Evolutionary conservation across 805 yeast genomes (phyloP).

Genomic region (Brettanomyces custersianus): DNA sequence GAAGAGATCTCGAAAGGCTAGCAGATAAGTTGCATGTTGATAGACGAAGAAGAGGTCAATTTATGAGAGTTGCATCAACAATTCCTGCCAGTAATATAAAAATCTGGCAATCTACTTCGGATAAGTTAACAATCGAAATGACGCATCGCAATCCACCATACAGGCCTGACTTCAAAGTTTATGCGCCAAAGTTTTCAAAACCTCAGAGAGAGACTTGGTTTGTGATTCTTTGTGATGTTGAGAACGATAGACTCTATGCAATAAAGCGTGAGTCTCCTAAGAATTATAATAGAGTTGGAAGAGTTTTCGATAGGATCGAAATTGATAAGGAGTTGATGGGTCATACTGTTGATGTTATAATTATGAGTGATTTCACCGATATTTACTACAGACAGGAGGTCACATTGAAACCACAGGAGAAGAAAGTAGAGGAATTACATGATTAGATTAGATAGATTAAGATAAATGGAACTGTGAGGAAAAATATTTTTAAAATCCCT

Average conservation of each 20-base stretch:
- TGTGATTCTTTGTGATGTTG: constrained; percentile 45
- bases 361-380: constrained; percentile 62
- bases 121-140: constrained; percentile 36
- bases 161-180: constrained; percentile 55
- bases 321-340: constrained; percentile 44
- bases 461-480: too few relatives aligned
- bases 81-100: constrained; percentile 43
- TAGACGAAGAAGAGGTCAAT: constrained; percentile 35
- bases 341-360: constrained; percentile 32
- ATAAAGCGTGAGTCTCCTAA: constrained; percentile 72
- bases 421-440: neutral
- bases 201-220: constrained; percentile 94
- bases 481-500: too few relatives aligned
- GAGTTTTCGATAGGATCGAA: constrained; percentile 34
- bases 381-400: constrained; percentile 22
- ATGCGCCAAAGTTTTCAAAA: constrained; percentile 80
- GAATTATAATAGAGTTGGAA: constrained; percentile 23
- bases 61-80: constrained; percentile 41
- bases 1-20: constrained; percentile 25
- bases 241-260: constrained; percentile 45
- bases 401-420: neutral
- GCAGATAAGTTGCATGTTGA: constrained; percentile 34
- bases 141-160: constrained; percentile 43
- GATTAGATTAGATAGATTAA: too few relatives aligned
- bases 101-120: constrained; percentile 27